These are phyloP conservation scores for Chlorella ohadii DNA, from an alignment of 139 green algal genomes.

Conservation along the genomic window DNA sequence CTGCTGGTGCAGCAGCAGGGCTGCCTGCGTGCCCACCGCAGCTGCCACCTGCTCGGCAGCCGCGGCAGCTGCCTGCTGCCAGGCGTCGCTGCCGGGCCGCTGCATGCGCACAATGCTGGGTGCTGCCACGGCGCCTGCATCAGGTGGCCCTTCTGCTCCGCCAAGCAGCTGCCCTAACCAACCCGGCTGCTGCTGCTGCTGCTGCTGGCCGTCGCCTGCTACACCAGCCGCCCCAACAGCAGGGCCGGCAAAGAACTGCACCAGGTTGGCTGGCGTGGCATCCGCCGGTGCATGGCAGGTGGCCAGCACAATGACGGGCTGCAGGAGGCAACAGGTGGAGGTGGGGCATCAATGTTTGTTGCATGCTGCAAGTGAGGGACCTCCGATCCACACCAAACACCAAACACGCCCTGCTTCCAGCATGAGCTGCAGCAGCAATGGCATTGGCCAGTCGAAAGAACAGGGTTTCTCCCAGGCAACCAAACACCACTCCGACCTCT, in stretches of 20 bases:
- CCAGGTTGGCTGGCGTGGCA: slow-evolving; percentile 4
- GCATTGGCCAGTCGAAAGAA: no score
- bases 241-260: slow-evolving; percentile 17
- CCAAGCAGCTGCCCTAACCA: background rate
- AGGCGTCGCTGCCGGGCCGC: background rate
- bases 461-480: no score
- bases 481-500: no score
- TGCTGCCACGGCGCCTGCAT: background rate
- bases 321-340: no score
- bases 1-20: slow-evolving; percentile 11
- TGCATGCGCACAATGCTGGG: slow-evolving; percentile 15
- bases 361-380: no score
- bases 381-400: no score
- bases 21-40: background rate
- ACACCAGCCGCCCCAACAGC: background rate
- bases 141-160: background rate
- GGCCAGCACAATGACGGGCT: slow-evolving; percentile 34
- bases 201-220: background rate
- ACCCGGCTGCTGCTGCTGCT: background rate
- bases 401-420: no score
- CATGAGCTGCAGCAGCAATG: no score
- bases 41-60: background rate
- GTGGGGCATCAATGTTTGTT: no score
- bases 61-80: background rate
- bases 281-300: slow-evolving; percentile 15